Evolutionary conservation across 108 stramenopile species (phyloP), one percentile per base, ranked within the genome.

Genomic region (Craspedostauros australis): DNA sequence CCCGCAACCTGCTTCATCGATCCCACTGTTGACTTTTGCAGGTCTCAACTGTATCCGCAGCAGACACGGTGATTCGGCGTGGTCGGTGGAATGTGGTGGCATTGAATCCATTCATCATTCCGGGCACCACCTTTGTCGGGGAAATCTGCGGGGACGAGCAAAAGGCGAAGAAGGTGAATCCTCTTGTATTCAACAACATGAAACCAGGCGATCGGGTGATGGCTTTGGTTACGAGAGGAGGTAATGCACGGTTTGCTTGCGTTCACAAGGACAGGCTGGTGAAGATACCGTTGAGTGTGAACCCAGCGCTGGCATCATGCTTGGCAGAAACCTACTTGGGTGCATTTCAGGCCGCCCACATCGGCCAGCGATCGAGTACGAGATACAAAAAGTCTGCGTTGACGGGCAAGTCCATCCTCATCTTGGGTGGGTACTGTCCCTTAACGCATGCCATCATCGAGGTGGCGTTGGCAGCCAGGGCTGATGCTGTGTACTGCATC

Each of bases 251-350:
- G 18, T 85, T 71, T 54, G 55, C 64, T 18, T 66, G 64, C 23
- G 33, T 79, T 18, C 50, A 56, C 11, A 72, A 52, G 22, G 65
- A 58, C 14, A 51, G 65, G 5, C 41, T 90, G 15, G 42, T 81
- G 47, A 80, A 84, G 32, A 72, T 86, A 38, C 67, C 84, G 5
- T 27, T 27, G 21, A 46, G 61, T 15, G 7, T 62, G 9, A 39
- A 53, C 22, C 65, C 74, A 16, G 61, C 71, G n/a, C 25, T n/a
- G 23, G 78, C 79, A 7, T 63, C 69, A 11, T 85, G 84, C 50
- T 50, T 89, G 60, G 63, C 73, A 34, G 81, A 86, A 36, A 79
- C 74, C n/a, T 90, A 83, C 51, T 68, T 90, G 59, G 36, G 75
- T 9, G 88, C 88, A 12, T 82, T 86, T 39, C 79, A 83, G 59